Evolutionary conservation across 345 rosid species (phyloP).

Genomic region (Geranium rotundifolium): DNA sequence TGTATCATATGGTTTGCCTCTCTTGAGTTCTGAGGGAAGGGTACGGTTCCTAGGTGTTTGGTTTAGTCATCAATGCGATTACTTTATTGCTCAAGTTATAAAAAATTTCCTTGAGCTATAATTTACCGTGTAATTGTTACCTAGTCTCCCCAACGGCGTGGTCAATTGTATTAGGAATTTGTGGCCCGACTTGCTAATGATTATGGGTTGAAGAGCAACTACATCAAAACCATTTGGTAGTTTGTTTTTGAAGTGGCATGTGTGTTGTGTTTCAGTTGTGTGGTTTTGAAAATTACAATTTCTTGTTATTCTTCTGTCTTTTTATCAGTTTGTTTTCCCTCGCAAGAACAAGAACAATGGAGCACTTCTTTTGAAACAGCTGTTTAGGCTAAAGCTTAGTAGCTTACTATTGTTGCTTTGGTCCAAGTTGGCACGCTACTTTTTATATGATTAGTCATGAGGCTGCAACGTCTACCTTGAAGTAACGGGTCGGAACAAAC

Average conservation of each 20-base stretch:
- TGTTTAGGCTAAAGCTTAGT: too few species aligned
- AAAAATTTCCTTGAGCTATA: not conserved
- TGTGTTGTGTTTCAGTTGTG: too few species aligned
- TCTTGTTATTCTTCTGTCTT: too few species aligned
- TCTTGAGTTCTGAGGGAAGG: not conserved
- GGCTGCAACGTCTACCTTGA: not conserved
- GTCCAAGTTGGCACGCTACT: not conserved
- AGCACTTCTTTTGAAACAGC: too few species aligned
- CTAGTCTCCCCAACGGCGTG: not conserved
- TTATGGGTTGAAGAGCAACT: not conserved
- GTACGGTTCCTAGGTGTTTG: not conserved
- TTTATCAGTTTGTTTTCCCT: too few species aligned
- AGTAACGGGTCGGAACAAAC: too few species aligned
- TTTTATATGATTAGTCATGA: not conserved
- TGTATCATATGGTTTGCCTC: not conserved
- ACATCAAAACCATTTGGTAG: not conserved
- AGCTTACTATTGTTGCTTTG: not conserved
- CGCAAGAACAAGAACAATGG: too few species aligned
- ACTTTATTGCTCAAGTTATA: not conserved
- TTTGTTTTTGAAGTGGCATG: not conserved
- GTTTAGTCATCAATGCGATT: not conserved
- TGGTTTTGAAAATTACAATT: too few species aligned
- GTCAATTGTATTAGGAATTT: not conserved
- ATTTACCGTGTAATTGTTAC: too few species aligned
- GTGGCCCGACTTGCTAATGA: not conserved